Percentiles rank a stretch among this genome's conserved stretches.
Conservation (phyloP, 345 rosid species). For the Capsella bursapastoris region DNA sequence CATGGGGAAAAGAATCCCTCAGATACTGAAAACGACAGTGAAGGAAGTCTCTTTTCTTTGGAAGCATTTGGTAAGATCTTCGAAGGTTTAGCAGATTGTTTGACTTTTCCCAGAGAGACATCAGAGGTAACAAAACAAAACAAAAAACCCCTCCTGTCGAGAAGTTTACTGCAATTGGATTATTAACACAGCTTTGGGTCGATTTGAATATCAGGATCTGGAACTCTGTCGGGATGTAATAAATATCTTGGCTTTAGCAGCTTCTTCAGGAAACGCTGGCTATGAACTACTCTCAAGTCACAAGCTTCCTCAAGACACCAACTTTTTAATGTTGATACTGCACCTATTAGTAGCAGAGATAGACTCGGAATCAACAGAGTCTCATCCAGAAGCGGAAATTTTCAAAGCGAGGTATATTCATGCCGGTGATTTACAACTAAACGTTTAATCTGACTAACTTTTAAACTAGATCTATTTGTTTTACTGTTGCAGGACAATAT, state of each 20-base stretch:
- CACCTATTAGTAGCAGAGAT: conserved; percentile 70
- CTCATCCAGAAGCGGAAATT: conserved; percentile 48
- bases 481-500: conserved; percentile 53
- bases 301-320: conserved; percentile 57
- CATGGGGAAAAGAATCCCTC: conserved; percentile 44
- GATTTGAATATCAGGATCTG: conserved; percentile 64
- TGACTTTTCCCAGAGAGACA: conserved; percentile 54
- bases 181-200: conserved; percentile 9
- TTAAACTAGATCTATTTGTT: not conserved
- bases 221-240: conserved; percentile 70
- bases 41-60: conserved; percentile 29
- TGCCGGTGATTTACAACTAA: not conserved
- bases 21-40: conserved; percentile 44
- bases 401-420: conserved; percentile 66
- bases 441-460: not conserved
- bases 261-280: conserved; percentile 78
- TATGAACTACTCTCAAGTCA: conserved; percentile 63
- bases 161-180: conserved; percentile 6
- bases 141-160: not conserved
- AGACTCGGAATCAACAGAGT: conserved; percentile 54
- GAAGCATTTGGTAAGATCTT: conserved; percentile 52
- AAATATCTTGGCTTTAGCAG: conserved; percentile 65
- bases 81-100: conserved; percentile 76
- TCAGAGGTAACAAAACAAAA: conserved; percentile 35
- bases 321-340: conserved; percentile 70